Conservation (phyloP, 2,329 filamentous ascomycete species). For the Pyrenochaeta sp. region DNA sequence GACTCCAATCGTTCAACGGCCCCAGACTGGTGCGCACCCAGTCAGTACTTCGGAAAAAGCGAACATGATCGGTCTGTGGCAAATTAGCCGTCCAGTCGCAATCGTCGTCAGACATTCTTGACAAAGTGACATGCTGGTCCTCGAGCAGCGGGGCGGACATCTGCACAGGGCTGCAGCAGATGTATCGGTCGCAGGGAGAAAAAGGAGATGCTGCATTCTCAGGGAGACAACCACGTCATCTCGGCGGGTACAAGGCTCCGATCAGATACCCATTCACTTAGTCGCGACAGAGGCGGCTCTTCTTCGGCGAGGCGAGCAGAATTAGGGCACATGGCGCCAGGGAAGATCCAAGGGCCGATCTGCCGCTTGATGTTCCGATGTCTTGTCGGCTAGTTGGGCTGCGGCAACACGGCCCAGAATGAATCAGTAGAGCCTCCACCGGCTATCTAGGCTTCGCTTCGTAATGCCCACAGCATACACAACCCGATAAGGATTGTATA, state of each 20-base stretch:
- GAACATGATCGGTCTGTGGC: conserved; percentile 41
- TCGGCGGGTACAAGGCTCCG: background rate
- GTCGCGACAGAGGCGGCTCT: conserved; percentile 3
- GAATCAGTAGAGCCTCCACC: too few species aligned
- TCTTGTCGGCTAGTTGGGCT: too few species aligned
- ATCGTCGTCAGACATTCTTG: conserved; percentile 7
- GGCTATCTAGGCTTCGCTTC: too few species aligned
- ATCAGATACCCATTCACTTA: conserved; percentile 2
- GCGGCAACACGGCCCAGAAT: too few species aligned
- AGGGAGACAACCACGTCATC: background rate
- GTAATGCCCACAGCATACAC: too few species aligned
- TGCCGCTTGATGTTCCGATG: too few species aligned
- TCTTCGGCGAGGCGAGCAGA: too few species aligned
- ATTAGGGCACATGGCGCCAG: too few species aligned
- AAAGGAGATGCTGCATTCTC: conserved; percentile 6
- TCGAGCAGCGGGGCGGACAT: conserved; percentile 25
- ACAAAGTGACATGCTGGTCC: conserved; percentile 11
- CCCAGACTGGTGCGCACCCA: conserved; percentile 40
- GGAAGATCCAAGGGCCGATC: too few species aligned
- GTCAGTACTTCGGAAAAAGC: conserved; percentile 41
- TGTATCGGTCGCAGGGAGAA: conserved; percentile 1
- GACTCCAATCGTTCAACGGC: conserved; percentile 33
- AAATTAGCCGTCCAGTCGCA: conserved; percentile 42
- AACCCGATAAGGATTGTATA: too few species aligned
- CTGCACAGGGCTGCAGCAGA: conserved; percentile 2